Base-by-base conservation (phyloP, 306 rosid genomes). In the Lithocarpus polystachyus region DNA sequence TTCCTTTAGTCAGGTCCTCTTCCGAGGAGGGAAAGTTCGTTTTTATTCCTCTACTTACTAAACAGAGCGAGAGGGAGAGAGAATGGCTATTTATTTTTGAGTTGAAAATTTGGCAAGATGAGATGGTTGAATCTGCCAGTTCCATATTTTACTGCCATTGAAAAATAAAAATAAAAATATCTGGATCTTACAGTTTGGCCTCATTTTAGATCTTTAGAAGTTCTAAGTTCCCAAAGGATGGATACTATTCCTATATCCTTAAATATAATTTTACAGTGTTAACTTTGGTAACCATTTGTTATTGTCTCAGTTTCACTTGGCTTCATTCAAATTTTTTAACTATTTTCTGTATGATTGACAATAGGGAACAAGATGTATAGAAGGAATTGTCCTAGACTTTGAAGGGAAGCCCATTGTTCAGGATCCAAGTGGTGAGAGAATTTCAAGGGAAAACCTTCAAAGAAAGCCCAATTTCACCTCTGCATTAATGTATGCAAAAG, bases 371-470 rank as follows among this genome's bases (percentile, higher is more conserved):
- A 73, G 79, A 82, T 1, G 6, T 5, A 72, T 85, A 57, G 82
- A 80, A 74, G 96, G 92, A 54, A 82, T 91, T 14, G 85, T 83
- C 69, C 84, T 89, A 31, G 96, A 88, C 86, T 81, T 83, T 6
- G 54, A 72, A 77, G 67, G 29, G 51, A 76, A 55, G 73, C 68
- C 73, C 23, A 22, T 0, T 10, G 71, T 14, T 37, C 40, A 18
- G 31, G 79, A 75, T 55, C 54, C 4, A 18, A 68, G 71, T 54
- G 84, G 75, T 56, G 79, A 37, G 28, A 61, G 24, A 76, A 70
- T 70, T 51, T 76, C 85, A 54, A 19, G 75, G 81, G 68, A 43
- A 0, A 82, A 75, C 75, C 72, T 87, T 31, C 14, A 20, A 74
- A 26, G 69, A 35, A 45, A 17, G 11, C 93, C 88, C 35, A 64